Conservation (phyloP, 2,329 filamentous ascomycete genomes). For the Pestalotiopsis sp. region DNA sequence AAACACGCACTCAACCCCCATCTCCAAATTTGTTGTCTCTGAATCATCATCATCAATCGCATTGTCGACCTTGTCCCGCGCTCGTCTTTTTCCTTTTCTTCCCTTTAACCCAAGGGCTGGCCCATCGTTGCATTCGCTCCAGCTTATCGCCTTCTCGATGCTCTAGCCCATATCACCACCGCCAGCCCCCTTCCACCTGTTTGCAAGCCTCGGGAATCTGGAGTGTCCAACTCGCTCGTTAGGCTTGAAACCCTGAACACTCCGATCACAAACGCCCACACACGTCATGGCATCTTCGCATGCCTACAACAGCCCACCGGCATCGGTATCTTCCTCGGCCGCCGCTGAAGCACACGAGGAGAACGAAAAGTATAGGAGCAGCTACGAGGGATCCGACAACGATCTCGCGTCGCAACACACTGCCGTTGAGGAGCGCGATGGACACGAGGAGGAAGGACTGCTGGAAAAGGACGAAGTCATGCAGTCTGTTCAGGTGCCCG, state of each 20-base stretch:
- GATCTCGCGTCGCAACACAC: constrained; percentile 33
- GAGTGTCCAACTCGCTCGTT: not conserved
- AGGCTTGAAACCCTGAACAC: not conserved
- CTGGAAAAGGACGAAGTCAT: constrained; percentile 32
- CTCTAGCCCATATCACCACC: not conserved
- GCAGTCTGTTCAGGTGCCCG: constrained; percentile 32
- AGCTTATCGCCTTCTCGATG: not conserved
- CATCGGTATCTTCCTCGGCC: constrained; percentile 36
- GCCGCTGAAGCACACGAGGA: constrained; percentile 33
- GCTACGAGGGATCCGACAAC: constrained; percentile 30
- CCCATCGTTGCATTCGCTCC: not conserved
- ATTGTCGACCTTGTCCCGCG: not conserved
- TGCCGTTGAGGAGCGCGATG: constrained; percentile 38
- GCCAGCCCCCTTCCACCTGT: not conserved
- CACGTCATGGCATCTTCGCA: constrained; percentile 22
- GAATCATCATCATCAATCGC: not conserved
- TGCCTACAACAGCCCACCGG: constrained; percentile 16
- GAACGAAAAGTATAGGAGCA: constrained; percentile 32
- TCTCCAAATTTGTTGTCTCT: not conserved
- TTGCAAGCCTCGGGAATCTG: not conserved
- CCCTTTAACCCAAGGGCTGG: not conserved
- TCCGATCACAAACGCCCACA: not conserved
- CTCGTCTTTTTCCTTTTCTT: not conserved
- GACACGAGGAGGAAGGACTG: constrained; percentile 44
- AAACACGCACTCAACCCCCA: not conserved